phyloP scores from a whole-genome alignment of 2,329 filamentous ascomycete genomes.

The Calonectria ilicicola region DNA sequence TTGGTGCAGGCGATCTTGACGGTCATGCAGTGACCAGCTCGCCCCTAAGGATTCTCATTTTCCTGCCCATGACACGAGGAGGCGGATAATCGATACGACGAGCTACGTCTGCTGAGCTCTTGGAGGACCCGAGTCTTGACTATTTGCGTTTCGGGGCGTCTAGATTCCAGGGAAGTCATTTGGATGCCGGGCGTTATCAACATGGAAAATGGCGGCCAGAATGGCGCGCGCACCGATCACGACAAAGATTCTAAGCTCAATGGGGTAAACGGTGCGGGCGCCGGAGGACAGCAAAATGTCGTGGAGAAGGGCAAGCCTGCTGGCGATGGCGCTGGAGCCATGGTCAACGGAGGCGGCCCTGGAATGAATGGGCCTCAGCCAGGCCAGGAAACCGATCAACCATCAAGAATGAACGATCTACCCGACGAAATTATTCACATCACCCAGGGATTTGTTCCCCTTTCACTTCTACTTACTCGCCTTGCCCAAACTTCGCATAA shows the following conservation, averaged over 20 bases:
- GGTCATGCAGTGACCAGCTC: slow-evolving; percentile 36
- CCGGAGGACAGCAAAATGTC: slow-evolving; percentile 37
- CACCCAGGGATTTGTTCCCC: slow-evolving; percentile 79
- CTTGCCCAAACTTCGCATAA: slow-evolving; percentile 88
- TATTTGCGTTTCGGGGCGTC: slow-evolving; percentile 25
- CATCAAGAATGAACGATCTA: slow-evolving; percentile 65
- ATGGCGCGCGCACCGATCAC: slow-evolving; percentile 67
- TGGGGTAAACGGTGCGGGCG: slow-evolving; percentile 55
- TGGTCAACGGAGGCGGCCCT: slow-evolving; percentile 44
- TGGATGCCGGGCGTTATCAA: slow-evolving; percentile 66
- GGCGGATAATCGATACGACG: slow-evolving; percentile 27
- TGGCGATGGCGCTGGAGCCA: slow-evolving; percentile 19
- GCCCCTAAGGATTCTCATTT: slow-evolving; percentile 26
- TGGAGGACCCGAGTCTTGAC: slow-evolving; percentile 28
- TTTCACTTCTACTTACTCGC: slow-evolving; percentile 80
- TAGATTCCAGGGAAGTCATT: slow-evolving; percentile 24
- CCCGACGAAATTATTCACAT: slow-evolving; percentile 78
- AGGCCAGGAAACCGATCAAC: slow-evolving; percentile 34
- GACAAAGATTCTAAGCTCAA: slow-evolving; percentile 62
- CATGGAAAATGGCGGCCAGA: slow-evolving; percentile 67
- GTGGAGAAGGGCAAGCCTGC: slow-evolving; percentile 49
- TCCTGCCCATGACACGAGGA: slow-evolving; percentile 33
- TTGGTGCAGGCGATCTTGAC: slow-evolving; percentile 36
- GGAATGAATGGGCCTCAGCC: slow-evolving; percentile 33
- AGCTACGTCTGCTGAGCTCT: slow-evolving; percentile 26